A percentile compares a stretch with the other conserved stretches of the same genome.
phyloP scores from a whole-genome alignment of 2,329 filamentous ascomycete species.

The Trichoderma asperellum region DNA sequence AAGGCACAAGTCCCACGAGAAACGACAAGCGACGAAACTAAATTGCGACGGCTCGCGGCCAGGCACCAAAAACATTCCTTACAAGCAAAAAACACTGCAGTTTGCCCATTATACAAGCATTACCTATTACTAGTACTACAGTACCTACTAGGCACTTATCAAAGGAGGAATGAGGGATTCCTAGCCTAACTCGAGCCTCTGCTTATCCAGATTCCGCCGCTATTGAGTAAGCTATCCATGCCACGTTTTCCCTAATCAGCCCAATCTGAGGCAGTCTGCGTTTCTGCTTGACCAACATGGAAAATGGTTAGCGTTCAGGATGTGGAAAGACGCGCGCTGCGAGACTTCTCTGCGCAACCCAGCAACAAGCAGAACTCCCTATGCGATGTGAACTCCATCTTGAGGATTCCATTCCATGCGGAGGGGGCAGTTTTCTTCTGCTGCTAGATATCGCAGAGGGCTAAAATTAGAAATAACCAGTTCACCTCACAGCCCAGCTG shows the following conservation, averaged over 20 bases:
- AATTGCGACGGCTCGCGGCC: neutral
- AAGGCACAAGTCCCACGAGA: neutral
- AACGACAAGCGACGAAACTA: neutral
- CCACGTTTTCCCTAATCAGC: conserved; percentile 2
- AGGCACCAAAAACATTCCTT: neutral
- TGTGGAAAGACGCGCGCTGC: neutral
- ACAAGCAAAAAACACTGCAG: neutral
- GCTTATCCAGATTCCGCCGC: conserved; percentile 10
- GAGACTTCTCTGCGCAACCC: neutral
- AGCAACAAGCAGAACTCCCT: neutral
- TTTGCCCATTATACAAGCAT: too few relatives aligned
- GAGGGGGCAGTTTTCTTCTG: neutral
- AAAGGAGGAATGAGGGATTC: neutral
- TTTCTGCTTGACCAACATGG: neutral
- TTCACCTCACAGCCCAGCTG: conserved; percentile 23
- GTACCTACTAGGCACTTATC: neutral
- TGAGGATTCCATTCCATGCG: neutral
- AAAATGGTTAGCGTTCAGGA: neutral
- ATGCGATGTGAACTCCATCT: neutral
- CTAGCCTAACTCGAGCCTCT: neutral
- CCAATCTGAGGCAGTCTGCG: neutral
- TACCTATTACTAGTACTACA: too few relatives aligned
- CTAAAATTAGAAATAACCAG: conserved; percentile 18
- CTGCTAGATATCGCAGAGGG: neutral
- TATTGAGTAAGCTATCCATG: conserved; percentile 6